Percentiles rank a stretch among this genome's conserved stretches.
Conservation (phyloP, 2,329 filamentous ascomycete genomes). For the Biscogniauxia marginata region DNA sequence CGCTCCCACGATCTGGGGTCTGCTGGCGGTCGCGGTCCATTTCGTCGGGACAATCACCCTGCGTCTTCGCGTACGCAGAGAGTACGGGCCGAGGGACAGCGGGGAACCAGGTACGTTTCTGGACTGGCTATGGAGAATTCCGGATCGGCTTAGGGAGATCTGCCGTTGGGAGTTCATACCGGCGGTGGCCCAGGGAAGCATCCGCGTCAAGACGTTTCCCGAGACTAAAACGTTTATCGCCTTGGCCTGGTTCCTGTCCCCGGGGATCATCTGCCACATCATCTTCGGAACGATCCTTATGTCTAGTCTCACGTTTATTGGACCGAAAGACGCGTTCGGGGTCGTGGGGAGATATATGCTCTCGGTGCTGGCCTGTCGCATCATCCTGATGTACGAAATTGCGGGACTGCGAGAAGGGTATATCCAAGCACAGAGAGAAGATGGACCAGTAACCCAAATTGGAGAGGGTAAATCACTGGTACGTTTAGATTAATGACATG, state of each 20-base stretch:
- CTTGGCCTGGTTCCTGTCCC: conserved; percentile 23
- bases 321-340: conserved; percentile 20
- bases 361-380: conserved; percentile 24
- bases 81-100: not conserved
- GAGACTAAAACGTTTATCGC: conserved; percentile 10
- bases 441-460: too few relatives aligned
- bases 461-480: too few relatives aligned
- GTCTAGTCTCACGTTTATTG: conserved; percentile 27
- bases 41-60: conserved; percentile 10
- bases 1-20: conserved; percentile 12
- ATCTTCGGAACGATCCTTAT: conserved; percentile 28
- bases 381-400: conserved; percentile 28
- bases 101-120: not conserved
- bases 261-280: conserved; percentile 23
- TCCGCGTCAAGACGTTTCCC: conserved; percentile 2
- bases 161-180: conserved; percentile 9
- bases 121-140: conserved; percentile 9
- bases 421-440: not conserved
- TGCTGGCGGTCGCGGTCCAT: conserved; percentile 15
- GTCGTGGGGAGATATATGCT: conserved; percentile 25
- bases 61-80: conserved; percentile 14
- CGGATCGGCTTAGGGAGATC: conserved; percentile 2
- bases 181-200: conserved; percentile 5
- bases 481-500: too few relatives aligned
- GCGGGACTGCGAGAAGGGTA: conserved; percentile 18